These are phyloP conservation scores for Fusarium mundagurra DNA, from an alignment of 2,329 filamentous ascomycete species.

Conservation along the genomic window DNA sequence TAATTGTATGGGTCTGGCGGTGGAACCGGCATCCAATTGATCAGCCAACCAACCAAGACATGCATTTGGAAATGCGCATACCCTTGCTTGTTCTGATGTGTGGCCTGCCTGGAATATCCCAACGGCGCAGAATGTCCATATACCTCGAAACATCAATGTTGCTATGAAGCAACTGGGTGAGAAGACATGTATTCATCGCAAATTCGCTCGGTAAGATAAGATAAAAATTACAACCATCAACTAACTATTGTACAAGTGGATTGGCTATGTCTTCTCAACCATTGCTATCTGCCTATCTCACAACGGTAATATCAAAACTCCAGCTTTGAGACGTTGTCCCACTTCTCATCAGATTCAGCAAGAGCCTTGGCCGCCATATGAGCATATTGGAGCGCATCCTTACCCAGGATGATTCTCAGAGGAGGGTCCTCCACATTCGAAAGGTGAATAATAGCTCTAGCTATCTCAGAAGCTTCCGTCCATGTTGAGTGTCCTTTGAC, in stretches of 20 bases:
- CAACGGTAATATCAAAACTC: not conserved
- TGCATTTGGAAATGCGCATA: not conserved
- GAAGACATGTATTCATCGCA: not conserved
- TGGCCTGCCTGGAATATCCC: fast-evolving
- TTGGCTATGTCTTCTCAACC: fast-evolving
- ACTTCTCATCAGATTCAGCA: constrained; percentile 46
- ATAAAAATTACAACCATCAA: not conserved
- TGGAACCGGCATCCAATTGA: not conserved
- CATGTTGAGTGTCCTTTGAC: not conserved
- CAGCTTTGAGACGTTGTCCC: constrained; percentile 32
- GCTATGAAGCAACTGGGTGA: not conserved
- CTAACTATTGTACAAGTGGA: not conserved
- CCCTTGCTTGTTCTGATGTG: not conserved
- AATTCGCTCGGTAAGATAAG: fast-evolving
- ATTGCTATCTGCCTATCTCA: not conserved
- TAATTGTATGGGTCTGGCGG: not conserved
- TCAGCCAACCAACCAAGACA: not conserved
- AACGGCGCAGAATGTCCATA: not conserved
- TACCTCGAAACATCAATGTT: not conserved
- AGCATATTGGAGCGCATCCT: constrained; percentile 41
- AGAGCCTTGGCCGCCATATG: constrained; percentile 31
- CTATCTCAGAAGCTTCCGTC: constrained; percentile 40
- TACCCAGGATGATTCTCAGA: constrained; percentile 46
- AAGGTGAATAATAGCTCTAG: constrained; percentile 43
- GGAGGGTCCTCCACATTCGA: constrained; percentile 43